Conservation (phyloP, 2,329 filamentous ascomycete species). For the Stemphylium vesicarium region DNA sequence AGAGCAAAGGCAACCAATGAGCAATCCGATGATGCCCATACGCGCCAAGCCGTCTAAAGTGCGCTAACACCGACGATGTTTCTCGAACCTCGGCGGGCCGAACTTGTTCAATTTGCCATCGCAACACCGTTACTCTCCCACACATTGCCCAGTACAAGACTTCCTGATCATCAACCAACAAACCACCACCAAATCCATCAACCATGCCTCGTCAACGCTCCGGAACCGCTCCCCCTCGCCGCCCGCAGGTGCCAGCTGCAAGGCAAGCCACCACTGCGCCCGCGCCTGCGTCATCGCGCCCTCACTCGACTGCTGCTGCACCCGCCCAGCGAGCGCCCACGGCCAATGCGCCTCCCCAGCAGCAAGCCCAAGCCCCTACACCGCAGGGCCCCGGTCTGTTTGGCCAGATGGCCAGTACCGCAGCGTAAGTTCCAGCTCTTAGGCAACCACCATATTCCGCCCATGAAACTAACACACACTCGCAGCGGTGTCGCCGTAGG, state of each 20-base stretch:
- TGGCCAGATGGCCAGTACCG: slow-evolving; percentile 96
- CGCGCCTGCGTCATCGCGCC: slow-evolving; percentile 55
- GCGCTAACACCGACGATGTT: slow-evolving; percentile 32
- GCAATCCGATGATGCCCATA: slow-evolving; percentile 6
- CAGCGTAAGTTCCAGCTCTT: slow-evolving; percentile 73
- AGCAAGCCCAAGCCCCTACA: slow-evolving; percentile 47
- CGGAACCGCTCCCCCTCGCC: slow-evolving; percentile 52
- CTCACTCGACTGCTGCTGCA: slow-evolving; percentile 68
- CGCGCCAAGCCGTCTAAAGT: slow-evolving; percentile 19
- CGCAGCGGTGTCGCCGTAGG: slow-evolving; percentile 92
- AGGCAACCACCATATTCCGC: slow-evolving; percentile 2
- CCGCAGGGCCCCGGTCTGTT: slow-evolving; percentile 82
- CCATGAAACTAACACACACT: slow-evolving; percentile 2
- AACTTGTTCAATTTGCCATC: slow-evolving; percentile 24
- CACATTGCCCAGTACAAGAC: slow-evolving; percentile 1
- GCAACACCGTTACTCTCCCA: slow-evolving; percentile 3
- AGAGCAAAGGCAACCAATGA: slow-evolving; percentile 3
- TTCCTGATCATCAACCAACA: slow-evolving; percentile 1
- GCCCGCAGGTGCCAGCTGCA: slow-evolving; percentile 52
- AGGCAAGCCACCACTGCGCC: slow-evolving; percentile 61
- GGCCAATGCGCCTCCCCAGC: slow-evolving; percentile 58
- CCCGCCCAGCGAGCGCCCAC: slow-evolving; percentile 47
- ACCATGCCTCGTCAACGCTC: slow-evolving; percentile 59
- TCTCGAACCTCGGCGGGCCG: slow-evolving; percentile 35
- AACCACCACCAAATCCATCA: slow-evolving; percentile 11